A percentile compares a stretch with the other conserved stretches of the same genome.
phyloP scores from a whole-genome alignment of 2,329 filamentous ascomycete genomes.

The Talaromyces albobiverticillius region DNA sequence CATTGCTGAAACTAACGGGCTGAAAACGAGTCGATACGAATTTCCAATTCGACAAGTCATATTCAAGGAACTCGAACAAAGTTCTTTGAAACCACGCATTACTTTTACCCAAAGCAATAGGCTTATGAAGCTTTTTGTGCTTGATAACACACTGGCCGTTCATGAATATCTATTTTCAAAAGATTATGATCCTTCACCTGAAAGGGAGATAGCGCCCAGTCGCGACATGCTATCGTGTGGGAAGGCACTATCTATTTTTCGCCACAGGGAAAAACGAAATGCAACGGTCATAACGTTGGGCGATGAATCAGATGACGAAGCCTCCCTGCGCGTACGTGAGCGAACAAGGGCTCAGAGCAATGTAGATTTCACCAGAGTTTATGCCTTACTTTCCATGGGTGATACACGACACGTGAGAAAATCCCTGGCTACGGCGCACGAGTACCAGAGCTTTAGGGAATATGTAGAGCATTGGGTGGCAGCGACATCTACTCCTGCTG shows the following conservation, averaged over 20 bases:
- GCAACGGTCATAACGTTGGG: not conserved
- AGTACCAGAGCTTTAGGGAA: slow-evolving; percentile 21
- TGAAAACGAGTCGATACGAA: slow-evolving; percentile 8
- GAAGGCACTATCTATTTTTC: slow-evolving; percentile 8
- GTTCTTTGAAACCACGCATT: slow-evolving; percentile 17
- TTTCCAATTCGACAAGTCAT: slow-evolving; percentile 29
- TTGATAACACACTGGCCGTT: slow-evolving; percentile 31
- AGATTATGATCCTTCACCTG: slow-evolving; percentile 13
- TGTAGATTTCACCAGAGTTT: slow-evolving; percentile 17
- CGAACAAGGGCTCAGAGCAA: not conserved
- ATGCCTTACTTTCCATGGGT: slow-evolving; percentile 23
- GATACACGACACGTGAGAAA: slow-evolving; percentile 9
- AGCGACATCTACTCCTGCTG: slow-evolving; percentile 8
- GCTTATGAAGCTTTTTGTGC: slow-evolving; percentile 36
- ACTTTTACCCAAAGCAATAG: slow-evolving; percentile 21
- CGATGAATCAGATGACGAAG: not conserved
- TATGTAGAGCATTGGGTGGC: slow-evolving; percentile 21
- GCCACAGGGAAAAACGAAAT: not conserved
- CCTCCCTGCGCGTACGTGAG: not conserved
- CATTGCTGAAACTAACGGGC: slow-evolving; percentile 11
- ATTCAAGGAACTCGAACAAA: slow-evolving; percentile 31
- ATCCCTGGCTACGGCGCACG: not conserved
- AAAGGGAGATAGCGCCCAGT: slow-evolving; percentile 17
- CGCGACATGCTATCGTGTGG: slow-evolving; percentile 21
- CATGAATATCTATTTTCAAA: slow-evolving; percentile 32